Conservation (phyloP, 2,329 filamentous ascomycete species). For the Aspergillus sp. region DNA sequence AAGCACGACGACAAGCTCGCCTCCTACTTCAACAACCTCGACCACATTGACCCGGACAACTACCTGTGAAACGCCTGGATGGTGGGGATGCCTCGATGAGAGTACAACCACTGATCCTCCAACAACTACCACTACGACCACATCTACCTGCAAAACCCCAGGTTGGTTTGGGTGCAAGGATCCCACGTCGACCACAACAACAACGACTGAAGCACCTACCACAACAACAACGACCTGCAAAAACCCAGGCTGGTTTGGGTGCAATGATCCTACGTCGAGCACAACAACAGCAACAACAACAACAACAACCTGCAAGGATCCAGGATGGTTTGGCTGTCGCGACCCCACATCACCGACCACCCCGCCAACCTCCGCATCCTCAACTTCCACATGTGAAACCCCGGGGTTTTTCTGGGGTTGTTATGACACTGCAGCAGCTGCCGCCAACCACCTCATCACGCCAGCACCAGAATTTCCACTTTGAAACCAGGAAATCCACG, state of each 20-base stretch:
- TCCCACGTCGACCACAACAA: constrained; percentile 32
- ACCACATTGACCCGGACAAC: constrained; percentile 65
- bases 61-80: constrained; percentile 87
- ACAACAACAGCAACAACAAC: constrained; percentile 22
- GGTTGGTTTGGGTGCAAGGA: constrained; percentile 48
- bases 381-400: constrained; percentile 44
- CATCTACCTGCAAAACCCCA: constrained; percentile 27
- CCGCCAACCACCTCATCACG: constrained; percentile 30
- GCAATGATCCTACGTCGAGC: constrained; percentile 36
- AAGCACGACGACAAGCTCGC: constrained; percentile 50
- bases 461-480: constrained; percentile 16
- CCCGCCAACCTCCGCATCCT: constrained; percentile 14
- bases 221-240: constrained; percentile 41
- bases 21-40: constrained; percentile 1
- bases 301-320: constrained; percentile 24
- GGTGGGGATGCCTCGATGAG: constrained; percentile 70
- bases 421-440: constrained; percentile 39
- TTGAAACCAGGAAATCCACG: background rate
- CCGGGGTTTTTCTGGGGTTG: constrained; percentile 61
- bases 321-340: constrained; percentile 38
- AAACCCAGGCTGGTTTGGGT: constrained; percentile 47
- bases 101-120: constrained; percentile 41
- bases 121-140: constrained; percentile 30
- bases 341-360: constrained; percentile 25
- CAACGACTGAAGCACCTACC: constrained; percentile 27